phyloP scores from a whole-genome alignment of 164 flowering plant genomes.

The Nymphaea thermarum region DNA sequence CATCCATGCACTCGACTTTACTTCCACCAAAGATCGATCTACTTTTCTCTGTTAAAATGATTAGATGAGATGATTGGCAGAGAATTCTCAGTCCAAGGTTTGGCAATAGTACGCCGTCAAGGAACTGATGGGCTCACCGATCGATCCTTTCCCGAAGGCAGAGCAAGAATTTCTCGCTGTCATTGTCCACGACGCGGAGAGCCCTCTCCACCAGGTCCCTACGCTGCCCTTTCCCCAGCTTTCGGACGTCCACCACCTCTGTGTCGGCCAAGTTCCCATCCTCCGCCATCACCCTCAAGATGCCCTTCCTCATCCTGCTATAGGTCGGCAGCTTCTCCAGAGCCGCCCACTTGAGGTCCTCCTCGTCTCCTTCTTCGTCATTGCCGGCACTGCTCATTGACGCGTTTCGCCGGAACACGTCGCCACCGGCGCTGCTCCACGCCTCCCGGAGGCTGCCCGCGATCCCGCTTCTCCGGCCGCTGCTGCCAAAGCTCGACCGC shows the following conservation, averaged over 20 bases:
- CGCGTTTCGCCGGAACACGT: slow-evolving; percentile 22
- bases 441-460: slow-evolving; percentile 23
- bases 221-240: neutral
- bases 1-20: too few species aligned
- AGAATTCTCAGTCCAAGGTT: too few species aligned
- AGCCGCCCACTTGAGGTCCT: slow-evolving; percentile 61
- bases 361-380: slow-evolving; percentile 40
- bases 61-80: too few species aligned
- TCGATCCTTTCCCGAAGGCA: neutral
- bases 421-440: slow-evolving; percentile 16
- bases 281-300: slow-evolving; percentile 27
- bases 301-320: slow-evolving; percentile 33
- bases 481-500: slow-evolving; percentile 9
- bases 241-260: neutral
- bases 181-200: neutral
- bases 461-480: slow-evolving; percentile 20
- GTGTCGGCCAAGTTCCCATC: slow-evolving; percentile 14
- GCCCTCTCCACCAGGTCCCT: neutral
- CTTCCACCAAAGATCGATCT: too few species aligned
- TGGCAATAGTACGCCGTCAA: neutral
- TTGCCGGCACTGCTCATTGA: too few species aligned
- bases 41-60: too few species aligned
- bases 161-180: neutral
- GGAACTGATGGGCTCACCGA: neutral
- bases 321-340: slow-evolving; percentile 65